These are phyloP conservation scores for Podila epicladia DNA, from an alignment of 192 early-diverging fungal species.

Conservation along the genomic window DNA sequence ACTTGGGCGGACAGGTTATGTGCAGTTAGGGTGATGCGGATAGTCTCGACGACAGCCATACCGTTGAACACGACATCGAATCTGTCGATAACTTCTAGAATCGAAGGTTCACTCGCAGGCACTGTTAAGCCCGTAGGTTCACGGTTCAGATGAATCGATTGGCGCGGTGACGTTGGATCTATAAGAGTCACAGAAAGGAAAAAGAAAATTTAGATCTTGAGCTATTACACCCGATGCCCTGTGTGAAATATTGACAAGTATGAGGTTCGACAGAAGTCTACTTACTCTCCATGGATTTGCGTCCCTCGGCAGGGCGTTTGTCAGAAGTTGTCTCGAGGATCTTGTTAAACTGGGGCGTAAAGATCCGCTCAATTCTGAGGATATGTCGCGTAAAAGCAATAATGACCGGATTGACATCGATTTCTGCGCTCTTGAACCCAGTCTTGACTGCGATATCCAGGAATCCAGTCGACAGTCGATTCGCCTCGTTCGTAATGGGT, in stretches of 20 bases:
- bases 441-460: constrained; percentile 54
- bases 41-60: constrained; percentile 53
- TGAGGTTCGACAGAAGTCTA: background rate
- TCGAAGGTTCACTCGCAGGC: constrained; percentile 18
- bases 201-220: background rate
- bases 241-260: background rate
- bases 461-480: constrained; percentile 41
- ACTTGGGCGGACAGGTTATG: constrained; percentile 55
- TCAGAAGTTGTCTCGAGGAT: constrained; percentile 11
- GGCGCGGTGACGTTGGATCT: constrained; percentile 46
- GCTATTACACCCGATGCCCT: background rate
- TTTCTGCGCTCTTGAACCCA: constrained; percentile 47
- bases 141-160: constrained; percentile 31
- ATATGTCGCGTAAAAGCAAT: constrained; percentile 67
- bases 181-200: background rate
- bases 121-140: constrained; percentile 14
- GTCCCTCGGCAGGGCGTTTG: constrained; percentile 19
- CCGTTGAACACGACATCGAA: constrained; percentile 60
- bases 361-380: constrained; percentile 64
- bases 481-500: constrained; percentile 11
- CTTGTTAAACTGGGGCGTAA: constrained; percentile 46
- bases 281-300: constrained; percentile 40
- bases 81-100: constrained; percentile 30
- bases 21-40: constrained; percentile 54
- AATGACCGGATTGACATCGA: constrained; percentile 61